Evolutionary conservation across 371 early-diverging fungal species (phyloP), one percentile per base, ranked within the genome.

Genomic region (Blakeslea trispora): DNA sequence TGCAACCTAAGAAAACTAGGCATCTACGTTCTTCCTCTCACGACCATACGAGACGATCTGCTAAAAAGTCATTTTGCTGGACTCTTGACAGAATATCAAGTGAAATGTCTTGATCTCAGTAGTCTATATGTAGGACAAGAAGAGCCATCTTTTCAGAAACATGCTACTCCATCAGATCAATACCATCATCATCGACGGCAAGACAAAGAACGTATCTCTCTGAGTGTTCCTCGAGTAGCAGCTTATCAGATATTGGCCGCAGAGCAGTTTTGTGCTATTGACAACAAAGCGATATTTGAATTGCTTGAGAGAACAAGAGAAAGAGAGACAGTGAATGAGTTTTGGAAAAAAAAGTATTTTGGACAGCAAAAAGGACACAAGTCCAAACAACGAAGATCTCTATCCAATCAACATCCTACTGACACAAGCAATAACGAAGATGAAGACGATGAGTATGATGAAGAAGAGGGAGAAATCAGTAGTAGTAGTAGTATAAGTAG

Each of bases 241-340:
- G 67, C 71, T 4, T 78, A 72, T 57, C 72, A 78, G 35, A 70
- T 78, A 13, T 34, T 78, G 15, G 59, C 72, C 0, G 56, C 74
- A 2, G 65, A 71, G 10, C 78, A 78, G 28, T 71, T 78, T 39
- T 56, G 61, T 41, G 61, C 53, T 0, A 64, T 78, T 28, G 63
- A 74, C 31, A 68, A 63, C 28, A 61, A 49, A 5, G 62, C 64
- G 5, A 60, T 78, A 2, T 69, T 67, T 35, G 50, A 63, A n/a
- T 47, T 71, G 28, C 35, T 77, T 13, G 69, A 65, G 34, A 59
- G 65, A 54, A 63, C 71, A 32, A 61, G 77, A 39, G 63, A 64
- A 45, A 45, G 64, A 22, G 66, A 69, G 10, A 46, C 63, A 14
- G 50, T 60, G 11, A 48, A 63, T 5, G 60, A 14, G 13, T 41